These are phyloP conservation scores for Trametes cingulata DNA, from an alignment of 768 basidiomycete species.

Conservation along the genomic window DNA sequence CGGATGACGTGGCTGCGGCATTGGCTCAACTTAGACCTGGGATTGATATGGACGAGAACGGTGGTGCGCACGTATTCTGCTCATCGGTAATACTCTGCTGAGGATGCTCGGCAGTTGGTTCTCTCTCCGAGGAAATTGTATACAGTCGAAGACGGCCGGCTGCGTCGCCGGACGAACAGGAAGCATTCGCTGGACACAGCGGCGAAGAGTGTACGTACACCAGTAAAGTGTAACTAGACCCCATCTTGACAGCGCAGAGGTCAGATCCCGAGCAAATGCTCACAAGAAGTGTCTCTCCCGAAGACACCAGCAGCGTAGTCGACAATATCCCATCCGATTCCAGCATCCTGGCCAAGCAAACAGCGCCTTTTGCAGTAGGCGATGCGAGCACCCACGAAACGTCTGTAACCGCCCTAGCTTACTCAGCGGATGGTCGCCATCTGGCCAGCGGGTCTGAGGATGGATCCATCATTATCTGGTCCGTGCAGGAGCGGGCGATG, in stretches of 20 bases:
- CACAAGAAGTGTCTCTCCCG: too few relatives aligned
- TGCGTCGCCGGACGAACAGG: neutral
- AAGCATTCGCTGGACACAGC: neutral
- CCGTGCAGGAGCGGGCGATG: neutral
- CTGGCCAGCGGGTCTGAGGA: constrained; percentile 22
- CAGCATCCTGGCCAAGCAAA: neutral
- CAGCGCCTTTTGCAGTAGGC: neutral
- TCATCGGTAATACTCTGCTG: neutral
- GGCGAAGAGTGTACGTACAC: neutral
- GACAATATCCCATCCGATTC: neutral
- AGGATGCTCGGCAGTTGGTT: neutral
- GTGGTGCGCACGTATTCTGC: neutral
- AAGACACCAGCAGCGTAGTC: too few relatives aligned
- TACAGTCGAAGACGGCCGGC: neutral
- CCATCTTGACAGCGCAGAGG: too few relatives aligned
- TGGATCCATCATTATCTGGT: constrained; percentile 15
- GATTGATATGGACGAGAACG: constrained; percentile 3
- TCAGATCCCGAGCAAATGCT: too few relatives aligned
- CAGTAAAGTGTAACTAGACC: too few relatives aligned
- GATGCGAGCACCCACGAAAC: neutral
- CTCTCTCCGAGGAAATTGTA: neutral
- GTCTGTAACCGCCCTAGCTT: constrained; percentile 36
- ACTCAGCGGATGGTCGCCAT: constrained; percentile 37
- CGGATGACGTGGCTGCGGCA: neutral
- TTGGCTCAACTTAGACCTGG: neutral